Base-by-base conservation (phyloP, 176 grass and related monocot genomes). In the Puccinellia tenuiflora region DNA sequence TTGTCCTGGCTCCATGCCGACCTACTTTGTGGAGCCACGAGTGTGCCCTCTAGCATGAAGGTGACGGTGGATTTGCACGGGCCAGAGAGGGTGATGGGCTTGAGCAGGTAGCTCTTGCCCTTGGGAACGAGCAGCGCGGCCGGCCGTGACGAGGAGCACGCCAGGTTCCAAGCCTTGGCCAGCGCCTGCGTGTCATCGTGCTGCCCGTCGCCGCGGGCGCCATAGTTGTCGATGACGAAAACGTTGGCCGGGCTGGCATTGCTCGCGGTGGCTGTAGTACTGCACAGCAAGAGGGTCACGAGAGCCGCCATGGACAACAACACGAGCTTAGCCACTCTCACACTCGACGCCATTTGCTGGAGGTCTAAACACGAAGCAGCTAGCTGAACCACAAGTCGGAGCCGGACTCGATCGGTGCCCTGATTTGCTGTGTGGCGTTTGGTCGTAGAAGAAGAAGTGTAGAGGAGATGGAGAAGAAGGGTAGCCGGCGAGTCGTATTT, bases 131-230 rank as follows among this genome's bases (percentile, higher is more conserved):
- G 78, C 6, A 99, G 50, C 75, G 67, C 24, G 57, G 96, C 81
- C 12, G 87, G 77, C 10, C 7, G 33, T 1, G 85, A n/a, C 2
- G 96, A 96, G 10, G 91, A 51, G 20, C 96, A 99, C 2, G 77
- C 96, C 4, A 69, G 63, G 2, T 12, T 68, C 96, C 91, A 99
- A 11, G 87, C 89, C 74, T 3, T 79, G 2, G 66, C 40, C 52
- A 93, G 81, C 73, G 91, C 91, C 79, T 21, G 70, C 29, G 88
- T 89, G 73, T 97, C 94, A 20, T 97, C 91, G 1, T 74, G 75
- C 20, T 2, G 26, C 8, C 91, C 88, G 50, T 97, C 81, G 3
- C 94, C 88, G 35, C 20, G 72, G n/a, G 81, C 91, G 46, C 90
- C 90, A 61, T 85, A 89, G 77, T 26, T 60, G 71, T 93, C 67